phyloP scores from a whole-genome alignment of 2,329 filamentous ascomycete species.

The Xenoacremonium recifei region DNA sequence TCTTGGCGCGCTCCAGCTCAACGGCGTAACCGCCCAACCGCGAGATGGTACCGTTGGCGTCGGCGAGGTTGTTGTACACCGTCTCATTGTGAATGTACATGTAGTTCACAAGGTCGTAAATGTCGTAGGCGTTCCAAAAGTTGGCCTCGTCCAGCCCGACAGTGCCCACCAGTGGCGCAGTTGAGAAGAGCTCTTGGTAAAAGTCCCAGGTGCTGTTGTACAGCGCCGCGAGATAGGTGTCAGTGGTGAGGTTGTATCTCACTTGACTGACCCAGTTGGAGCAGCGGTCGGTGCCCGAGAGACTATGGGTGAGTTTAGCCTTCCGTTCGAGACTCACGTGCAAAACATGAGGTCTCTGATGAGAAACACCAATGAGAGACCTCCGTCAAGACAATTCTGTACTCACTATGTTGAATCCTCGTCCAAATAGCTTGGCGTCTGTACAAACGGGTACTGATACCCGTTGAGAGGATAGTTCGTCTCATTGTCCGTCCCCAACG shows the following conservation, averaged over 20 bases:
- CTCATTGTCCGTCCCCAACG: conserved; percentile 38
- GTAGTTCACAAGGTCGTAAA: conserved; percentile 58
- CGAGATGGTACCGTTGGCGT: conserved; percentile 33
- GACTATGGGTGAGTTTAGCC: too few species aligned
- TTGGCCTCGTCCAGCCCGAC: conserved; percentile 35
- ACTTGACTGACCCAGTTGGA: conserved; percentile 34
- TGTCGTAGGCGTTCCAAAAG: conserved; percentile 49
- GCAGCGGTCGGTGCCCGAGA: too few species aligned
- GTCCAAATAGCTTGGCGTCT: conserved; percentile 45
- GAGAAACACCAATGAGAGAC: too few species aligned
- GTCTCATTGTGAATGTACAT: conserved; percentile 50
- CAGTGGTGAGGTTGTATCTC: conserved; percentile 21
- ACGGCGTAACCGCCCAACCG: conserved; percentile 62
- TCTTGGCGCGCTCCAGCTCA: conserved; percentile 59
- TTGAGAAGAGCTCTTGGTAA: conserved; percentile 43
- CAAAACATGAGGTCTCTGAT: too few species aligned
- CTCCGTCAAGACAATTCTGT: too few species aligned
- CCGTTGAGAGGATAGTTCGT: conserved; percentile 68
- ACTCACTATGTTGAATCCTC: too few species aligned
- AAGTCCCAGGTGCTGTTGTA: conserved; percentile 33
- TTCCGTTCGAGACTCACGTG: too few species aligned
- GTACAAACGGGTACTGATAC: conserved; percentile 76
- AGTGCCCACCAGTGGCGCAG: conserved; percentile 34
- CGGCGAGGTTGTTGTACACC: conserved; percentile 36
- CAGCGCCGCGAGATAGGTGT: conserved; percentile 21